Conservation (phyloP, 108 stramenopile species). For the Nannochloropsis salina region DNA sequence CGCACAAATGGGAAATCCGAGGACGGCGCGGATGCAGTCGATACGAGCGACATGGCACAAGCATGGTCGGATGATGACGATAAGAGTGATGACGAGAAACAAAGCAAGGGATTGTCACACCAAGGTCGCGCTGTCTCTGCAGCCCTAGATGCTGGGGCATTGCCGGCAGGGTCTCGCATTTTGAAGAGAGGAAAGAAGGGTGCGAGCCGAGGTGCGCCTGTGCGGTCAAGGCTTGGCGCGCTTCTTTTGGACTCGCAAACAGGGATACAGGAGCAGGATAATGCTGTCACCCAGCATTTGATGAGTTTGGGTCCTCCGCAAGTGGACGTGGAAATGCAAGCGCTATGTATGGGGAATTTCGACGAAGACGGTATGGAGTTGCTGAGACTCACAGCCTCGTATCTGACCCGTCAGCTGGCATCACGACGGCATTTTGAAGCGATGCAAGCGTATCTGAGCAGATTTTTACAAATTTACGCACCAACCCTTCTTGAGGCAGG, state of each 20-base stretch:
- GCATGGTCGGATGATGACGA: conserved; percentile 8
- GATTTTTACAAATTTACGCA: conserved; percentile 33
- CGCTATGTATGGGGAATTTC: not conserved
- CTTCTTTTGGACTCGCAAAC: not conserved
- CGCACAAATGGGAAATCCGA: not conserved
- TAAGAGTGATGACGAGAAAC: not conserved
- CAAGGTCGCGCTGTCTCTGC: not conserved
- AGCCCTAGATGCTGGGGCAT: not conserved
- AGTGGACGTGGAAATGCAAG: not conserved
- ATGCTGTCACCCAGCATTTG: not conserved
- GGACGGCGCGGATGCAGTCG: not conserved
- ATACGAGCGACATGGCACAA: not conserved
- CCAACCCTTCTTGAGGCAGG: not conserved
- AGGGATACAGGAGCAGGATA: not conserved
- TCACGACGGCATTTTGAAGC: conserved; percentile 37
- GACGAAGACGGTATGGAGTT: not conserved
- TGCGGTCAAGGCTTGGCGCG: not conserved
- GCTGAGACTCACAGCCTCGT: not conserved
- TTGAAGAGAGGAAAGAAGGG: not conserved
- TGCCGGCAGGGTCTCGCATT: not conserved
- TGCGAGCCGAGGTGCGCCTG: not conserved
- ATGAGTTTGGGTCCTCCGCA: conserved; percentile 3
- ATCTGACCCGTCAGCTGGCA: not conserved
- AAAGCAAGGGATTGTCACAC: not conserved
- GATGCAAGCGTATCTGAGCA: conserved; percentile 46